Conservation (phyloP, 2,329 filamentous ascomycete species). For the Fusarium sambucinum region DNA sequence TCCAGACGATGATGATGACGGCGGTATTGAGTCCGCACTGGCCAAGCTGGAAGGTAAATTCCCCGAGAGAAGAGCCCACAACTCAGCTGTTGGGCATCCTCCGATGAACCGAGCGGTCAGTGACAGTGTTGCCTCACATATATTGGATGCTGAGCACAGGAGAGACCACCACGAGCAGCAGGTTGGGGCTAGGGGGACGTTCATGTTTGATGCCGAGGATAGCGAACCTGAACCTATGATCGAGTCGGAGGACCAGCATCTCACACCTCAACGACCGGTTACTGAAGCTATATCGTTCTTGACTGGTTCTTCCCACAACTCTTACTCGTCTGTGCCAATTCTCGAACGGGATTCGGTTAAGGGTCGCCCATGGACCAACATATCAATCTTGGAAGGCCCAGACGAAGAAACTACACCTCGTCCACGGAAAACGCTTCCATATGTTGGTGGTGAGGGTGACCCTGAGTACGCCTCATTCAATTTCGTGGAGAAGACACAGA, state of each 20-base stretch:
- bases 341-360: conserved; percentile 75
- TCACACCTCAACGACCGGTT: conserved; percentile 44
- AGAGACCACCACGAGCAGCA: conserved; percentile 61
- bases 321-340: conserved; percentile 81
- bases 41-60: conserved; percentile 92
- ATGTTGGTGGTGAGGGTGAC: conserved; percentile 39
- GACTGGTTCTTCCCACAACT: conserved; percentile 75
- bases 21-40: conserved; percentile 91
- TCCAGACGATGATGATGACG: conserved; percentile 84
- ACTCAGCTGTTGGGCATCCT: conserved; percentile 53
- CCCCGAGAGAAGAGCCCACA: conserved; percentile 62
- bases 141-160: conserved; percentile 55
- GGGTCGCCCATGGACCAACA: conserved; percentile 65
- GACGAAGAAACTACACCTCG: conserved; percentile 54
- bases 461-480: conserved; percentile 63
- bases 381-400: conserved; percentile 65
- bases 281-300: conserved; percentile 62
- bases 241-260: conserved; percentile 28
- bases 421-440: conserved; percentile 40
- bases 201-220: conserved; percentile 47
- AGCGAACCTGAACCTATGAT: conserved; percentile 41
- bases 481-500: conserved; percentile 66
- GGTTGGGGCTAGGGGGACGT: conserved; percentile 59
- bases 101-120: conserved; percentile 33
- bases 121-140: conserved; percentile 42